These are phyloP conservation scores for Murraya paniculata DNA, from an alignment of 345 rosid species.

Conservation along the genomic window DNA sequence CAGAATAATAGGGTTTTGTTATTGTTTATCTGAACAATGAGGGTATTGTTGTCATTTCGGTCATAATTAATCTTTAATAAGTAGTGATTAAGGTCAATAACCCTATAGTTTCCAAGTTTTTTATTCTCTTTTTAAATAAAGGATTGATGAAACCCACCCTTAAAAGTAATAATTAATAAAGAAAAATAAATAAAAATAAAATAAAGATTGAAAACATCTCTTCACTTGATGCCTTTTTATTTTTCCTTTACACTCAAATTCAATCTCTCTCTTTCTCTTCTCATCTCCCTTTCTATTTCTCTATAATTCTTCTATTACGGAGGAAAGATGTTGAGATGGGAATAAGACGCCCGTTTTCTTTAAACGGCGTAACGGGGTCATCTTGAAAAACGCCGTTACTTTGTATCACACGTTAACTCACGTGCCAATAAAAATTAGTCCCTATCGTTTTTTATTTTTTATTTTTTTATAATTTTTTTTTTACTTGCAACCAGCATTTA, in stretches of 20 bases:
- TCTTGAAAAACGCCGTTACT: slow-evolving; percentile 47
- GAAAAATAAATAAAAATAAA: background rate
- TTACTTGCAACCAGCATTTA: background rate
- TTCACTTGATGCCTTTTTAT: background rate
- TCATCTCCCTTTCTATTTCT: slow-evolving; percentile 11
- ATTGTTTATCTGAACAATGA: background rate
- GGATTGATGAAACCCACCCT: background rate
- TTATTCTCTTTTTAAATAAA: no score
- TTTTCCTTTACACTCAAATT: background rate
- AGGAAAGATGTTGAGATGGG: background rate
- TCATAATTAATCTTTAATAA: background rate
- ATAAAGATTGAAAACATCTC: background rate
- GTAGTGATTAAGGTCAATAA: slow-evolving; percentile 34
- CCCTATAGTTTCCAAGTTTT: slow-evolving; percentile 3
- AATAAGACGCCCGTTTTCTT: slow-evolving; percentile 13
- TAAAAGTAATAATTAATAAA: background rate
- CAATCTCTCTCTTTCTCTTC: slow-evolving; percentile 6
- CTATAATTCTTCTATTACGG: slow-evolving; percentile 1
- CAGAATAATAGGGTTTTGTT: no score
- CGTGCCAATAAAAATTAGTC: slow-evolving; percentile 30
- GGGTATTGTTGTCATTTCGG: background rate
- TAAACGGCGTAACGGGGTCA: slow-evolving; percentile 51
- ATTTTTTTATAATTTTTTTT: background rate
- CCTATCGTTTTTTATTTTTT: background rate
- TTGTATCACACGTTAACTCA: slow-evolving; percentile 27